Evolutionary conservation across 805 yeast species (phyloP).

Genomic region (Yarrowia osloensis): DNA sequence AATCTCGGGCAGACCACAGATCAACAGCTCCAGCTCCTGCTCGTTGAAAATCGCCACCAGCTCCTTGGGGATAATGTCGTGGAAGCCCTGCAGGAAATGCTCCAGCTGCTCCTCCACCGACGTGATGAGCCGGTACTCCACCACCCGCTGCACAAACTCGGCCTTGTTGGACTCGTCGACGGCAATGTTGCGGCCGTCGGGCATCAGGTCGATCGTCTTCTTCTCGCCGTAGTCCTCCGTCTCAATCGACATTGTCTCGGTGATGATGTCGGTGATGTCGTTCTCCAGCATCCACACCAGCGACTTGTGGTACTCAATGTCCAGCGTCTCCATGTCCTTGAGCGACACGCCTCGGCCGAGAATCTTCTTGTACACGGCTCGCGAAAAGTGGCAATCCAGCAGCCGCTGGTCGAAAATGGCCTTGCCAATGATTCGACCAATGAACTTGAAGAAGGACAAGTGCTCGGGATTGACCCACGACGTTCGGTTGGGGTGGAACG

Average conservation of each 20-base stretch:
- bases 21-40: conserved; percentile 87
- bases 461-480: conserved; percentile 94
- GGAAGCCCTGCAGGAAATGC: conserved; percentile 73
- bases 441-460: conserved; percentile 86
- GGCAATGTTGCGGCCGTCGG: conserved; percentile 76
- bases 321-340: conserved; percentile 92
- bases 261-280: conserved; percentile 92
- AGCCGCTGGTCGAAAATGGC: conserved; percentile 85
- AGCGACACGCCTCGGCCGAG: conserved; percentile 77
- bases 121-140: conserved; percentile 79
- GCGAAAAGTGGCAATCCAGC: conserved; percentile 90
- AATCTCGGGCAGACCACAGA: conserved; percentile 94
- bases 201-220: conserved; percentile 76
- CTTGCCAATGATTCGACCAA: conserved; percentile 91
- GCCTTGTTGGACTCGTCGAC: conserved; percentile 90
- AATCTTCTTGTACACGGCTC: conserved; percentile 90
- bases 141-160: conserved; percentile 82
- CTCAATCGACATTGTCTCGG: conserved; percentile 91
- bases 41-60: conserved; percentile 87
- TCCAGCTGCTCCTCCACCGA: conserved; percentile 88
- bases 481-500: conserved; percentile 92
- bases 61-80: conserved; percentile 83
- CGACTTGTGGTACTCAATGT: conserved; percentile 88
- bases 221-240: conserved; percentile 92
- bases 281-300: conserved; percentile 95